Evolutionary conservation across 768 basidiomycete genomes (phyloP), one percentile per base, ranked within the genome.

Genomic region (Leccinum imitatum): DNA sequence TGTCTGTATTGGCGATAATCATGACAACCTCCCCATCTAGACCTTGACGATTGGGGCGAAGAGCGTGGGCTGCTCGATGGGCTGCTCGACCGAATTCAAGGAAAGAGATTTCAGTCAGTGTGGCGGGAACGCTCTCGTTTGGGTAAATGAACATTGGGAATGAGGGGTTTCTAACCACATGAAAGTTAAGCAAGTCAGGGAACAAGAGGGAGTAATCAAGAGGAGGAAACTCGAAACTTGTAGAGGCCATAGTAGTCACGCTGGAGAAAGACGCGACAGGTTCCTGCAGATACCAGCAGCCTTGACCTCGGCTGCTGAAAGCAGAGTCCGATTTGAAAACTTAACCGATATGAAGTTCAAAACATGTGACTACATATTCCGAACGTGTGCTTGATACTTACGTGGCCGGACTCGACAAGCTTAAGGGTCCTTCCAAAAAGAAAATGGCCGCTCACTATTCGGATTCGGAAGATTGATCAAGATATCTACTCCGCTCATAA

Each of bases 11-110:
- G 4, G 65, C 70, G 1, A 72, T 60, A 11, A 72, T 9, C 54
- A 66, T 63, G 2, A 70, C 64, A 3, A 70, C 55, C 4, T 71
- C 59, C 6, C 54, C 61, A 2, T 64, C 72, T 15, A 35, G 17
- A 30, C 65, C 68, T 53, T 53, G 27, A 6, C 75, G 73, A 6
- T 62, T 65, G 13, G 79, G 79, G 6, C 77, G 71, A 39, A 82
- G 59, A 23, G 61, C 58, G 59, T 80, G 79, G 0, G 82, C 80
- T 7, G 76, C 71, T 27, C 73, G 66, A 48, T 73, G 73, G 54
- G 65, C 53, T 3, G 72, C 71, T 19, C 65, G 65, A 53, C 67
- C 64, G 50, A 73, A 73, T 54, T 73, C 73, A 31, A 66, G 64
- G 33, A 65, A 64, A 5, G 66, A 62, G 23, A 74, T 63, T 39